Percentiles rank a stretch among this genome's conserved stretches.
Conservation (phyloP, 257 asterid genomes). For the Solanum habrochaites region DNA sequence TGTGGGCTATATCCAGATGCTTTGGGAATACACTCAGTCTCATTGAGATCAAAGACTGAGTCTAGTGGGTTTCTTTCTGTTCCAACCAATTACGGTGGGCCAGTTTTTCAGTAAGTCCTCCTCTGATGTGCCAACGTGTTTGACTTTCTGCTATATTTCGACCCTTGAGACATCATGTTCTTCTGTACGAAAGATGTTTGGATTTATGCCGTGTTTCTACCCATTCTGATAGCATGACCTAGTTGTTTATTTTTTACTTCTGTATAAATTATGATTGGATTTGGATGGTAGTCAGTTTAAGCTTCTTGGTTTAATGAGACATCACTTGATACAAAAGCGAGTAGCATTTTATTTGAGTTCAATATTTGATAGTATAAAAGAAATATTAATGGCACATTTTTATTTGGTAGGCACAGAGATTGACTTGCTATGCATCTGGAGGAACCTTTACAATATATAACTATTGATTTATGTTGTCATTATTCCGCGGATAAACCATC, state of each 20-base stretch:
- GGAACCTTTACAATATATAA: not conserved
- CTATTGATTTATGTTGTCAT: not conserved
- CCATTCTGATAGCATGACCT: not conserved
- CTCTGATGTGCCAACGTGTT: not conserved
- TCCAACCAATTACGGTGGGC: slow-evolving; percentile 63
- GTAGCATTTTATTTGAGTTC: not conserved
- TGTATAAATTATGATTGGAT: not conserved
- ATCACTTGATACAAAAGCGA: not conserved
- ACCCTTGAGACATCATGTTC: not conserved
- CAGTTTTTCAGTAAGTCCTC: slow-evolving; percentile 69
- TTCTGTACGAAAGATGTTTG: not conserved
- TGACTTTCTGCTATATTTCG: not conserved
- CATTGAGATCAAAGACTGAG: slow-evolving; percentile 53
- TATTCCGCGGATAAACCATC: not conserved
- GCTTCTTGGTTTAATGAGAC: not conserved
- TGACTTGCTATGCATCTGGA: not conserved
- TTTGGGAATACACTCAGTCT: slow-evolving; percentile 81
- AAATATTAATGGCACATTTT: not conserved
- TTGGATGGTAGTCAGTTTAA: not conserved
- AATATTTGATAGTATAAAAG: not conserved
- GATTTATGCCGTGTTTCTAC: not conserved
- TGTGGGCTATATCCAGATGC: slow-evolving; percentile 97
- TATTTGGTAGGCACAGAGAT: not conserved
- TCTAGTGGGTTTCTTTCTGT: slow-evolving; percentile 37
- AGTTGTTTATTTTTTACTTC: not conserved